These are phyloP conservation scores for Saraca asoca DNA, from an alignment of 331 rosid species.

Conservation along the genomic window DNA sequence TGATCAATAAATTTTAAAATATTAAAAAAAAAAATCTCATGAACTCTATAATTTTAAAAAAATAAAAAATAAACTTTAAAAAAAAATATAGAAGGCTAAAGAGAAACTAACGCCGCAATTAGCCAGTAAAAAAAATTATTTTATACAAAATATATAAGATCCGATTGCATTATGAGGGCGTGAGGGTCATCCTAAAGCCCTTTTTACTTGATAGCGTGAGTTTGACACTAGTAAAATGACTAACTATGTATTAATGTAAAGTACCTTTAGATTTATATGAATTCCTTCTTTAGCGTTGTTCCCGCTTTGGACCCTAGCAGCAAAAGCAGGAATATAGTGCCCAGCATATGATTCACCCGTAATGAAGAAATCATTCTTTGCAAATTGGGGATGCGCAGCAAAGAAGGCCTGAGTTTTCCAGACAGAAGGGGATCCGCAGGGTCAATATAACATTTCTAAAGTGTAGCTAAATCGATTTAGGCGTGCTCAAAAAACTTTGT, in stretches of 20 bases:
- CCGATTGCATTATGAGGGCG: no score
- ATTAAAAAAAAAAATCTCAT: no score
- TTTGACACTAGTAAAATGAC: slow-evolving; percentile 2
- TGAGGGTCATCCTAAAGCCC: no score
- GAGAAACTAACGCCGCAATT: no score
- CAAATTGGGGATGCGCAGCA: slow-evolving; percentile 72
- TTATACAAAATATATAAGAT: no score
- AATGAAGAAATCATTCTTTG: slow-evolving; percentile 74
- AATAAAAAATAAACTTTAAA: no score
- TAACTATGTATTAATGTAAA: slow-evolving; percentile 11
- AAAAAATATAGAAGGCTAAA: no score
- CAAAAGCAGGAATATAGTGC: slow-evolving; percentile 96
- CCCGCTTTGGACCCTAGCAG: slow-evolving; percentile 85
- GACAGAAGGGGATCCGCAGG: slow-evolving; percentile 21
- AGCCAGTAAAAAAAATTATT: no score
- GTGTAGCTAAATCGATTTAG: slow-evolving; percentile 1
- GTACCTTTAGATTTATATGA: slow-evolving; percentile 88
- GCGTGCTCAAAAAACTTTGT: no score
- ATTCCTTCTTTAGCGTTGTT: slow-evolving; percentile 93
- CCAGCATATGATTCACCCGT: slow-evolving; percentile 99
- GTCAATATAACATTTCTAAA: slow-evolving; percentile 16
- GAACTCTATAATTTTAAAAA: no score
- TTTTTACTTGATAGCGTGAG: no score
- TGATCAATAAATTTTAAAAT: no score
- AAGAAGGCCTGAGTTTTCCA: slow-evolving; percentile 67